A percentile compares a stretch with the other conserved stretches of the same genome.
phyloP scores from a whole-genome alignment of 1,139 yeast genomes.

The Sugiyamaella neomexicana region DNA sequence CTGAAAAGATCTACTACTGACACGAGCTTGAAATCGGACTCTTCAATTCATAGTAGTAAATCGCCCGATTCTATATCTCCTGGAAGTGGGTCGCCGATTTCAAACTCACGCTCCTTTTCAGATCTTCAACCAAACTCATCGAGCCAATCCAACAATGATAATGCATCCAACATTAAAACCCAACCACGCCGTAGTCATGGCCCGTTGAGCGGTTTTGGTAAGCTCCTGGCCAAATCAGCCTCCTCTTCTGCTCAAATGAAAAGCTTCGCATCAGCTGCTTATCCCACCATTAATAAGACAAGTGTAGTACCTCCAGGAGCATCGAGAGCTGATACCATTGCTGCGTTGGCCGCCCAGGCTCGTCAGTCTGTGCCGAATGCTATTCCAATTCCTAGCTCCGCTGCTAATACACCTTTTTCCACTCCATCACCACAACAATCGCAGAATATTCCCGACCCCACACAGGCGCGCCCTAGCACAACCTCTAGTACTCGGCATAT shows the following conservation, averaged over 20 bases:
- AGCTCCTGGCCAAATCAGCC: constrained; percentile 11
- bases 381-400: neutral
- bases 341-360: constrained; percentile 12
- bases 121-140: constrained; percentile 8
- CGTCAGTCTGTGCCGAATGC: constrained; percentile 8
- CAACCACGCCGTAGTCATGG: constrained; percentile 9
- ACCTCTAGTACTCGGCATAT: neutral
- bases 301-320: constrained; percentile 1
- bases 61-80: constrained; percentile 5
- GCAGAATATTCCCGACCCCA: too few relatives aligned
- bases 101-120: constrained; percentile 2
- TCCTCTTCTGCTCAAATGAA: constrained; percentile 13
- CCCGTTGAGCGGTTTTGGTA: constrained; percentile 12
- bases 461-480: too few relatives aligned
- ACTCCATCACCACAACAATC: neutral
- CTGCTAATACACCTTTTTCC: neutral
- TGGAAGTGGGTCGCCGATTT: constrained; percentile 1
- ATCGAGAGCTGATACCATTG: constrained; percentile 11
- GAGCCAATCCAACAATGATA: neutral
- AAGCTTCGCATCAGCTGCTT: constrained; percentile 16
- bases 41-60: neutral
- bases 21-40: neutral
- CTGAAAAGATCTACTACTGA: constrained; percentile 1
- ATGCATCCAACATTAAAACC: neutral
- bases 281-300: neutral